Conservation (phyloP, 2,329 filamentous ascomycete species). For the Aspergillus puulaauensis region DNA sequence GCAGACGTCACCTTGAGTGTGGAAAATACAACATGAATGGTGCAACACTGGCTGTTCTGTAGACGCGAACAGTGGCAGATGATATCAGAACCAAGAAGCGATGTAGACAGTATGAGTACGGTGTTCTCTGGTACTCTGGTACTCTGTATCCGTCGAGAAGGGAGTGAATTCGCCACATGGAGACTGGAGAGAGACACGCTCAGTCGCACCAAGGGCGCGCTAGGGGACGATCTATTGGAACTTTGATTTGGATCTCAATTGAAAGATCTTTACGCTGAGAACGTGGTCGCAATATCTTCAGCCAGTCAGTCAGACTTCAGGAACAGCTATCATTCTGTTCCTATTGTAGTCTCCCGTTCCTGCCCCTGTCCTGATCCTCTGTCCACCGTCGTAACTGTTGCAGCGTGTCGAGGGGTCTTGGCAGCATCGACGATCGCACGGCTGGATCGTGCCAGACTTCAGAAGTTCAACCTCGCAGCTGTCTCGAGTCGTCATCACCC, state of each 20-base stretch:
- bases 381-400: too few species aligned
- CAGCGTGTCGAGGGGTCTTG: too few species aligned
- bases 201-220: slow-evolving; percentile 1
- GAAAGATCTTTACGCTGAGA: too few species aligned
- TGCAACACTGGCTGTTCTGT: too few species aligned
- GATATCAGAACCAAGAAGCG: background rate
- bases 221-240: slow-evolving; percentile 15
- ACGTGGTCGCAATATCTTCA: too few species aligned
- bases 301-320: background rate
- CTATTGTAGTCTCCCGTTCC: too few species aligned
- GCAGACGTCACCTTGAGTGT: too few species aligned
- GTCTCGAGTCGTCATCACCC: background rate
- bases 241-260: background rate
- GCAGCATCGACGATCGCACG: background rate
- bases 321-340: background rate
- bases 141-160: background rate
- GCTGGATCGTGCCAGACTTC: slow-evolving; percentile 1
- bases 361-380: too few species aligned
- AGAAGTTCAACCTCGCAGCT: background rate
- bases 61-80: background rate
- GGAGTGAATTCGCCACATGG: background rate
- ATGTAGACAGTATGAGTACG: background rate
- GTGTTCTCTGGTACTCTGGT: too few species aligned
- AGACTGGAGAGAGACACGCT: background rate
- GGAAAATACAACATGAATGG: background rate